Evolutionary conservation across 345 rosid species (phyloP), one percentile per base, ranked within the genome.

Genomic region (Pistacia atlantica): DNA sequence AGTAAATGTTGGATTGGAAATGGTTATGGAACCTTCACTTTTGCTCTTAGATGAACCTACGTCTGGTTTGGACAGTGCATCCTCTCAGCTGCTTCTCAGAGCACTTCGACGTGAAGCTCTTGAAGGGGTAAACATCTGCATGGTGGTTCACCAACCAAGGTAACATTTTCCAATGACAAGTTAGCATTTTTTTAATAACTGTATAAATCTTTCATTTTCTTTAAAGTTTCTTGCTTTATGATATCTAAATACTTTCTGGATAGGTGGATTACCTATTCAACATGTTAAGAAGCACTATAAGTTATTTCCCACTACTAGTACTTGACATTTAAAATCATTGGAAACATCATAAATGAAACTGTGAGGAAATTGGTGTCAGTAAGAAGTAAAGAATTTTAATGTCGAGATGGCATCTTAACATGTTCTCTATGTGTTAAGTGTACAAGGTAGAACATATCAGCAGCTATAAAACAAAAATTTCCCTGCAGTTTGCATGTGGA

Each of bases 141-240:
- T 89, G 97, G 98, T 93, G 69, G 94, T 96, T 85, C 99, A 96
- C 80, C 98, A 96, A 78, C 98, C 99, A 20, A 93, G 99, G 98
- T 90, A 83, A 75, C 57, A 1, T n/a, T 56, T 69, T 33, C 58
- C 9, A 28, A 13, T 52, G 35, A 18, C 18, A 71, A 61, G 11
- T 59, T 48, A 46, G 11, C 33, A 54, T 55, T 11, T 74, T 33
- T 20, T 54, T 17, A 11, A 45, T 6, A 35, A 16, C 9, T 48
- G 10, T 60, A 16, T n/a, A 14, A 1, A 31, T 45, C 31, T 18
- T 66, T 46, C 68, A 65, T 11, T 45, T 45, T 42, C 8, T 42
- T 42, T 38, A 17, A 18, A 42, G 48, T 11, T 65, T 17, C 54
- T 5, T 46, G 37, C 55, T 42, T 67, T 46, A 11, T 46, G 48